Base-by-base conservation (phyloP, 495 filamentous ascomycete genomes). In the Patellaria atrata region DNA sequence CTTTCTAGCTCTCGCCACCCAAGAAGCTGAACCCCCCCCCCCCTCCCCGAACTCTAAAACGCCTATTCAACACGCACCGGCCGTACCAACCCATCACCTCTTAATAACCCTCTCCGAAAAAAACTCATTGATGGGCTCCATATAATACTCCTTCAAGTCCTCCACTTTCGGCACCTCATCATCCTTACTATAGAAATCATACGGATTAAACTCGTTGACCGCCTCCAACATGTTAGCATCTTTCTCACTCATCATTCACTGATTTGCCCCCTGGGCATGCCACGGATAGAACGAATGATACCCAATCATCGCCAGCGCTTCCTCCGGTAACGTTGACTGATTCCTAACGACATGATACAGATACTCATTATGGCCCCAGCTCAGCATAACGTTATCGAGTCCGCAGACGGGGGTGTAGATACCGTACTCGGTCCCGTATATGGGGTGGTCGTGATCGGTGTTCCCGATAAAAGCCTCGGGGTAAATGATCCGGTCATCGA, bases 281-380 rank as follows among this genome's bases (percentile, higher is more conserved):
- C 84, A 93, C 13, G 83, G 73, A 52, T 93, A 93, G 59, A 93
- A 93, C 1, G 70, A 77, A 51, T 93, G 84, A 51, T 84, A 91
- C 33, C 84, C 63, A 43, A 91, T 82, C 79, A 93, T 87, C 22
- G 83, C 84, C 11, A 93, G 67, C 3, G 79, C 81, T 64, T 87
- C 82, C 18, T 62, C 59, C 0, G 84, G 84, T 7, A 93, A 57
- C 6, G 65, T 77, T 2, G 69, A 75, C 61, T 89, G 82, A 31
- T 79, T 73, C 59, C 77, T 80, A 45, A 75, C 66, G 26, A 93
- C 73, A 43, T 82, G 75, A 57, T 89, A 91, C 26, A 93, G 65
- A 49, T 86, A 93, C 59, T 93, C 84, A 44, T 93, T 82, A 45
- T 93, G 84, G 17, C 84, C 83, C 83, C 83, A 91, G 35, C 75